Base-by-base conservation (phyloP, 805 yeast genomes). In the Ogataea corticis region DNA sequence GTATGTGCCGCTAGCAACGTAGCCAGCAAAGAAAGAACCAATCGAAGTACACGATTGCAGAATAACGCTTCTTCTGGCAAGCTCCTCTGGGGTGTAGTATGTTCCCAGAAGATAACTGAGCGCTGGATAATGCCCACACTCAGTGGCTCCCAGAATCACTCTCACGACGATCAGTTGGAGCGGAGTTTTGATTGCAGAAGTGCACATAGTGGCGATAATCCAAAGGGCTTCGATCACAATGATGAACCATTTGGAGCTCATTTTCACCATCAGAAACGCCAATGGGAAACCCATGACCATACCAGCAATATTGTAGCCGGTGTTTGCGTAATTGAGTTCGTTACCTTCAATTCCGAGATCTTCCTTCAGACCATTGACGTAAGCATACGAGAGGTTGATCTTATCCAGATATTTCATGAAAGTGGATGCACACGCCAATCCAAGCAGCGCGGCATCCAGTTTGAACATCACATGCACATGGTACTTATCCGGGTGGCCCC, bases 311-410 rank as follows among this genome's bases (percentile, higher is more conserved):
- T 21, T 21, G 25, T 21, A 21, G 9, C 25, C 37, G 11, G 37
- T 33, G n/a, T 14, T 33, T 9, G 37, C 17, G 18, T 33, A 33
- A 11, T 33, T 33, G 6, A 33, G 11, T 11, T 33, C 37, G 11
- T 43, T 43, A 4, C 33, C 35, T 2, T 46, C 18, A 14, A 46
- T 35, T 2, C 29, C 36, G 13, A 45, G 34, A 13, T n/a, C 83
- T 43, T 77, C 79, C 53, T 76, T 71, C 83, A 80, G 76, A 7
- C 85, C 86, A 11, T 78, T 70, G 9, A 79, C 81, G 56, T 80
- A 80, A 3, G 85, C 85, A 57, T 76, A 75, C 28, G 73, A 62
- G 32, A 76, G 56, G 38, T 77, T 77, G 15, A 73, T 65, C 55
- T 80, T 66, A 58, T 80, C 84, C 25, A 81, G 68, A 56, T 79